phyloP scores from a whole-genome alignment of 1,284 basidiomycete species.

The Ustilago xerochloae region DNA sequence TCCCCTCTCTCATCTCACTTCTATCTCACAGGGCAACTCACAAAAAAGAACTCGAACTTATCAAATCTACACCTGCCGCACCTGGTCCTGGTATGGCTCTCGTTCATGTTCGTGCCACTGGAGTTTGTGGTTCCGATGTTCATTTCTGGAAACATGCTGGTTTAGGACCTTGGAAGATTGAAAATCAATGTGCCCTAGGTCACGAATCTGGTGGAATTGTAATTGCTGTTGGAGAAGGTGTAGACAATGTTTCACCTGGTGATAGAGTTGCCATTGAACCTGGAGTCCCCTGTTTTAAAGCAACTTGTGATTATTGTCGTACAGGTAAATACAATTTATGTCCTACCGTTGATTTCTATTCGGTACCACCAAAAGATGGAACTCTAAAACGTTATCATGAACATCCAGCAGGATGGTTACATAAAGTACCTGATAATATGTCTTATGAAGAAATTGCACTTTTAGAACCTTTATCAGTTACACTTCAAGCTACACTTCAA shows the following conservation, averaged over 20 bases:
- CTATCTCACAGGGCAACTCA: slow-evolving; percentile 46
- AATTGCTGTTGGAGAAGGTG: slow-evolving; percentile 61
- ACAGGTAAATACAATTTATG: slow-evolving; percentile 72
- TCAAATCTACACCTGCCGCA: slow-evolving; percentile 41
- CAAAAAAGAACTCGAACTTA: slow-evolving; percentile 60
- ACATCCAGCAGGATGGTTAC: slow-evolving; percentile 73
- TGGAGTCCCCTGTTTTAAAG: slow-evolving; percentile 71
- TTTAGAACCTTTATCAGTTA: slow-evolving; percentile 72
- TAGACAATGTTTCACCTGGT: slow-evolving; percentile 56
- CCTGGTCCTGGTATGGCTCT: slow-evolving; percentile 63
- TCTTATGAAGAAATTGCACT: slow-evolving; percentile 72
- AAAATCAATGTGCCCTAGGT: slow-evolving; percentile 57
- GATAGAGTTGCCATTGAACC: slow-evolving; percentile 66
- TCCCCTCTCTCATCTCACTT: no score
- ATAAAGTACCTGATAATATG: slow-evolving; percentile 70
- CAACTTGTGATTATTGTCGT: slow-evolving; percentile 71
- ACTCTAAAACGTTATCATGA: slow-evolving; percentile 70
- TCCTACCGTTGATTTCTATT: slow-evolving; percentile 65
- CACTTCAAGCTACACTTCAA: slow-evolving; percentile 72
- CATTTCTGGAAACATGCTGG: slow-evolving; percentile 72
- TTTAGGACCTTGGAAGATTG: slow-evolving; percentile 61
- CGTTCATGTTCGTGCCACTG: slow-evolving; percentile 63
- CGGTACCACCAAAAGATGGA: slow-evolving; percentile 63
- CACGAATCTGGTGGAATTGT: slow-evolving; percentile 66
- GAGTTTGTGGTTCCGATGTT: slow-evolving; percentile 68